Evolutionary conservation across 805 yeast genomes (phyloP).

Genomic region (Wickerhamiella sergipiensis): DNA sequence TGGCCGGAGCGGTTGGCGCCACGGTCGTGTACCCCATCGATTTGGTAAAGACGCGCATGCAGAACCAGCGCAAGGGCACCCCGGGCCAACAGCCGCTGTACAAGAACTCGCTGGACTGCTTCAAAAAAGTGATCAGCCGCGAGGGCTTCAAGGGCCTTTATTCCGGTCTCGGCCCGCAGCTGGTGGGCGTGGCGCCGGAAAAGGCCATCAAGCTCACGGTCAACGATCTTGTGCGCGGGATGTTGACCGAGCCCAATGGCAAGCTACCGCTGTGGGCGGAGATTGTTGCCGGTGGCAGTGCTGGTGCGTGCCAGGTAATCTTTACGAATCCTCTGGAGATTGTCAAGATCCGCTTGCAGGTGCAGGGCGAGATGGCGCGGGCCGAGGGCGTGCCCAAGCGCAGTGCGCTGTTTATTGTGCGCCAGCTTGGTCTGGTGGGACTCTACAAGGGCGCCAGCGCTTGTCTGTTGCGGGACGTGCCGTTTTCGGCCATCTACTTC

Average conservation of each 20-base stretch:
- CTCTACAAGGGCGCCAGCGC: conserved; percentile 86
- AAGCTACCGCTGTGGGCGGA: conserved; percentile 46
- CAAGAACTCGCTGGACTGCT: conserved; percentile 75
- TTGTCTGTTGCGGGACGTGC: conserved; percentile 87
- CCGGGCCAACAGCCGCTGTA: conserved; percentile 38
- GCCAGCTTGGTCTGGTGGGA: conserved; percentile 69
- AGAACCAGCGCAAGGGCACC: conserved; percentile 68
- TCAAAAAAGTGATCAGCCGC: conserved; percentile 52
- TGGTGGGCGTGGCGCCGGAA: conserved; percentile 96
- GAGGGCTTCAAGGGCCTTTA: conserved; percentile 83
- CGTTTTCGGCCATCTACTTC: conserved; percentile 92
- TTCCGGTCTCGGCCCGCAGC: conserved; percentile 86
- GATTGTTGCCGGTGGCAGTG: conserved; percentile 77
- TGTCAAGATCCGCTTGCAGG: conserved; percentile 87
- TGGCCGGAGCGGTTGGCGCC: conserved; percentile 98
- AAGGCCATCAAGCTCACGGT: conserved; percentile 94
- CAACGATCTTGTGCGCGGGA: conserved; percentile 71
- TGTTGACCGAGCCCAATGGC: conserved; percentile 45
- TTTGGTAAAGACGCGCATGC: conserved; percentile 92
- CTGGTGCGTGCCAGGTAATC: conserved; percentile 93
- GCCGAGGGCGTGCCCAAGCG: conserved; percentile 26
- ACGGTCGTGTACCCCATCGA: conserved; percentile 95
- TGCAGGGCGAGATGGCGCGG: conserved; percentile 62
- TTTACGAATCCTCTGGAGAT: conserved; percentile 95
- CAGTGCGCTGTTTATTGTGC: conserved; percentile 59